A percentile compares a stretch with the other conserved stretches of the same genome.
These are phyloP conservation scores for Cucurbita moschata DNA, from an alignment of 306 rosid genomes.

Conservation along the genomic window DNA sequence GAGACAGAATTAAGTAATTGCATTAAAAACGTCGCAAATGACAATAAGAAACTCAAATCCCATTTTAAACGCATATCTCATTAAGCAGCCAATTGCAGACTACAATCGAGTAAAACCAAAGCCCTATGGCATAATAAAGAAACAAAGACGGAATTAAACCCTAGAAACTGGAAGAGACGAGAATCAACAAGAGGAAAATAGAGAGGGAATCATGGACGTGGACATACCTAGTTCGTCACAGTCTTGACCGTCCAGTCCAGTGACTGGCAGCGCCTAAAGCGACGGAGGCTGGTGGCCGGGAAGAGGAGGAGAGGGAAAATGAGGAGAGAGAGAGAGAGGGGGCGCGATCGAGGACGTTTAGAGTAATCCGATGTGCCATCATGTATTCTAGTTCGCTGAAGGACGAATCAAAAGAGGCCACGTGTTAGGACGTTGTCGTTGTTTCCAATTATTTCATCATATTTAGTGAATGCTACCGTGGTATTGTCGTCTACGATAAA, in stretches of 20 bases:
- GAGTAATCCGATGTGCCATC: constrained; percentile 8
- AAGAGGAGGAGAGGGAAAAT: neutral
- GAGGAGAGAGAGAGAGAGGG: neutral
- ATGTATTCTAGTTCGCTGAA: neutral
- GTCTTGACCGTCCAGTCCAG: constrained; percentile 2
- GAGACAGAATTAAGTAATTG: neutral
- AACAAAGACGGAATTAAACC: neutral
- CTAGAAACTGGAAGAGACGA: neutral
- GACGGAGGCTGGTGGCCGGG: constrained; percentile 8
- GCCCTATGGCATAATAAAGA: neutral
- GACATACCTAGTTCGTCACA: neutral
- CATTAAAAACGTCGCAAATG: neutral
- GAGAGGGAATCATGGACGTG: neutral
- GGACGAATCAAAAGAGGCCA: neutral
- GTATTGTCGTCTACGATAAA: neutral
- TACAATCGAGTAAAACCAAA: neutral
- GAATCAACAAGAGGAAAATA: neutral
- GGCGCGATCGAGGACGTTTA: neutral
- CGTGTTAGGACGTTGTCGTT: neutral
- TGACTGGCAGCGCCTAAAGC: constrained; percentile 3
- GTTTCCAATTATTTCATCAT: neutral
- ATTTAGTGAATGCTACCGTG: neutral
- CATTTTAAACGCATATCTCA: neutral
- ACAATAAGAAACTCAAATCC: neutral
- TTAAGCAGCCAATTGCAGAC: neutral